Evolutionary conservation across 169 alveolate genomes (phyloP), one percentile per base, ranked within the genome.

Genomic region (Pseudocohnilembus persalinus): DNA sequence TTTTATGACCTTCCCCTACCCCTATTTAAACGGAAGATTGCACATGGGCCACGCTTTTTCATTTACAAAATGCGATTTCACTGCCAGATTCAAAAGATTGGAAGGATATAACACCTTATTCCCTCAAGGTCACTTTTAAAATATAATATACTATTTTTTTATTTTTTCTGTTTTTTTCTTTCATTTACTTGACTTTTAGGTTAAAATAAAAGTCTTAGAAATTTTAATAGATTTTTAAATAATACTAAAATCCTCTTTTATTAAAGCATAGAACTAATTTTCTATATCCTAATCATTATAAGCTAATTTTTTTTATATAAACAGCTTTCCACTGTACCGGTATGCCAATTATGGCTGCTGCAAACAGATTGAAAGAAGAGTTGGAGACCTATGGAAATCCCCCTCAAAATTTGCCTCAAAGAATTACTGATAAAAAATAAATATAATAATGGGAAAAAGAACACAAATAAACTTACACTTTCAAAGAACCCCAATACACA

Each of bases 31-130:
- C 88, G 99, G 99, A 0, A 91, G 98, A 89, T 93, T 99, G 83
- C 99, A 99, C 88, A 93, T 99, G 77, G 99, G 99, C 0, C 99
- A 99, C 89, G 99, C 98, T 24, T 99, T 98, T 91, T 97, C 99
- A 0, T 90, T 98, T 84, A 96, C 99, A 29, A 98, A 98, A 87
- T 97, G 99, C 63, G 99, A 99, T 91, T 99, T 99, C 83, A 97
- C 96, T 63, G 98, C 99, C 27, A 92, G 99, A 31, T 99, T 95
- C 83, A 98, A 97, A 91, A 96, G 98, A 81, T 95, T 98, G 91
- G 89, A 91, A 31, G 99, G 99, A 24, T 98, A 97, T 88, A 96
- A 95, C 80, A 99, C 96, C 0, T 94, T 99, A 74, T 97, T 98
- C 92, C 99, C 99, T 25, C 98, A 98, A 84, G 68, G 68, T 20